Evolutionary conservation across 2,329 filamentous ascomycete genomes (phyloP).

Genomic region (Cadophora malorum): DNA sequence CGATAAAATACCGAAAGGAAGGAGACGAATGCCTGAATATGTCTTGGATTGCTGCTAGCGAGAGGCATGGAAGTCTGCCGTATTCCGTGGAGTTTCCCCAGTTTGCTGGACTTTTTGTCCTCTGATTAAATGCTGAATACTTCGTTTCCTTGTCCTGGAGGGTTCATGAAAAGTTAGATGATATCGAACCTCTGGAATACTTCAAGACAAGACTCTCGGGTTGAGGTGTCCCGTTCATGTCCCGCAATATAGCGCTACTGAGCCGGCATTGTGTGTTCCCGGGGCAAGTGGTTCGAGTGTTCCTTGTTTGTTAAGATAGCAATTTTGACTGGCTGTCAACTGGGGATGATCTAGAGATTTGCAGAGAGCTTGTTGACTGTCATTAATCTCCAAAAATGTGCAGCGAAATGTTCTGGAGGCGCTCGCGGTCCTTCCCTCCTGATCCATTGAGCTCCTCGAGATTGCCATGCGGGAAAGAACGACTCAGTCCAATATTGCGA

Average conservation of each 20-base stretch:
- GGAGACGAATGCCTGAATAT: constrained; percentile 15
- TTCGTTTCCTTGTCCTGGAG: too few relatives aligned
- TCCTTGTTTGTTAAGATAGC: not conserved
- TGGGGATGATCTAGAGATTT: not conserved
- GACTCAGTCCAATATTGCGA: not conserved
- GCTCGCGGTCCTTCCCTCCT: not conserved
- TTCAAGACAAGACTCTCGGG: not conserved
- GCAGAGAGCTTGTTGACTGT: not conserved
- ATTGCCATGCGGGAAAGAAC: not conserved
- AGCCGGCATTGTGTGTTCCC: not conserved
- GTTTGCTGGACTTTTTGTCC: too few relatives aligned
- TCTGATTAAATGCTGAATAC: too few relatives aligned
- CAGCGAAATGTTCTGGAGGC: not conserved
- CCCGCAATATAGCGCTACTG: not conserved
- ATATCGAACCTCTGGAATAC: not conserved
- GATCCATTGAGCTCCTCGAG: too few relatives aligned
- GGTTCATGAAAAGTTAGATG: too few relatives aligned
- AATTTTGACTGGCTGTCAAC: not conserved
- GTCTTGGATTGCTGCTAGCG: not conserved
- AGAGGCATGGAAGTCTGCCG: constrained; percentile 1
- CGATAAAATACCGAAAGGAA: constrained; percentile 13
- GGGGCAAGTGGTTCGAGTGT: not conserved
- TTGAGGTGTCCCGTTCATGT: not conserved
- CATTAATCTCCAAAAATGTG: not conserved
- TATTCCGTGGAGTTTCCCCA: not conserved